A percentile compares a stretch with the other conserved stretches of the same genome.
phyloP scores from a whole-genome alignment of 805 yeast species.

The Cyberlindnera americana region DNA sequence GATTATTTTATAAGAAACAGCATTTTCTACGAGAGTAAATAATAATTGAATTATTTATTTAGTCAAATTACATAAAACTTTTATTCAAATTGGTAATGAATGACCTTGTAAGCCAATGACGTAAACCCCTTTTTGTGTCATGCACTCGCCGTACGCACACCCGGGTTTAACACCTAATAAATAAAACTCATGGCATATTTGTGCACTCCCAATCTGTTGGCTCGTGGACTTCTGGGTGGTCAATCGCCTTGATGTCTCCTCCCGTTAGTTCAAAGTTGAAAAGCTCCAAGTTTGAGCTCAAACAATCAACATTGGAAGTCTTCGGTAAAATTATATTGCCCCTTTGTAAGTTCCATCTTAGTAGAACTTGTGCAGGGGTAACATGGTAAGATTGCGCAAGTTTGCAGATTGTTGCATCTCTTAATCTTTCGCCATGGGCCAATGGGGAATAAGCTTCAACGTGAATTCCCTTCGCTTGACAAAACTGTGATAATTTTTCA shows the following conservation, averaged over 20 bases:
- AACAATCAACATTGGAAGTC: constrained; percentile 34
- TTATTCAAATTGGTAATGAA: too few species aligned
- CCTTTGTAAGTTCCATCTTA: constrained; percentile 56
- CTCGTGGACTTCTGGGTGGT: constrained; percentile 56
- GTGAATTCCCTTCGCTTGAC: constrained; percentile 42
- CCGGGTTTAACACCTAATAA: too few species aligned
- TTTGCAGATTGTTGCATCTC: constrained; percentile 39
- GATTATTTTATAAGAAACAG: too few species aligned
- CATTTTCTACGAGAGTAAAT: too few species aligned
- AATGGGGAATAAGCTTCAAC: constrained; percentile 65
- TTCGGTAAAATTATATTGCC: constrained; percentile 57
- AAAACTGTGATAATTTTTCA: constrained; percentile 40
- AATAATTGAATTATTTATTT: too few species aligned
- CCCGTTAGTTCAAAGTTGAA: constrained; percentile 43
- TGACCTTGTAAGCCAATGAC: too few species aligned
- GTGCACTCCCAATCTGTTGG: constrained; percentile 68
- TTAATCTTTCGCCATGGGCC: constrained; percentile 48
- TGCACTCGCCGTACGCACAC: too few species aligned
- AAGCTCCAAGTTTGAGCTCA: constrained; percentile 36
- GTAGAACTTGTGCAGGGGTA: constrained; percentile 46
- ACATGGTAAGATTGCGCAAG: constrained; percentile 42
- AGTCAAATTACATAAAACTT: too few species aligned
- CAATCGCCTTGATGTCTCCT: constrained; percentile 39
- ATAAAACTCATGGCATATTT: constrained; percentile 14
- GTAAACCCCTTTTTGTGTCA: too few species aligned